A percentile compares a stretch with the other conserved stretches of the same genome.
Evolutionary conservation across 192 early-diverging fungal species (phyloP).

Genomic region (Rhizophagus sp.): DNA sequence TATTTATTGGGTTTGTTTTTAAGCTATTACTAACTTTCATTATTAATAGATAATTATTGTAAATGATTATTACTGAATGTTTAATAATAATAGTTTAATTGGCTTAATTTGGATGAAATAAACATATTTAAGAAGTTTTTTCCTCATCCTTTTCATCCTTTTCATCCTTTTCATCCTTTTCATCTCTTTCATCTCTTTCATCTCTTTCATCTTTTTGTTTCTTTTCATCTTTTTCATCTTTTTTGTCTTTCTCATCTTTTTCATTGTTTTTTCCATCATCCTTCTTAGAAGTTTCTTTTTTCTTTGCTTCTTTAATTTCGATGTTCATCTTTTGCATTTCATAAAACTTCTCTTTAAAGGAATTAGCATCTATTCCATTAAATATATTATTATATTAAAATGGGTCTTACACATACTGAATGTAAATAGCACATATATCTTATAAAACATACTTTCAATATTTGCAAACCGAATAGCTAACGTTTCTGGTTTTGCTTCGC

Average conservation of each 20-base stretch:
- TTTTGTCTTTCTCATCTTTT: background rate
- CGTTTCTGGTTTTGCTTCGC: constrained; percentile 76
- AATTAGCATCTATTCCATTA: constrained; percentile 14
- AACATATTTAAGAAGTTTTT: too few relatives aligned
- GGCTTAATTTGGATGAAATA: too few relatives aligned
- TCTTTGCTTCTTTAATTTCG: background rate
- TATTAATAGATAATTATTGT: too few relatives aligned
- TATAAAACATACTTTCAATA: constrained; percentile 61
- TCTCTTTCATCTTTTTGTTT: background rate
- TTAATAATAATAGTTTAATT: too few relatives aligned
- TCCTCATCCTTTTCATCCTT: too few relatives aligned
- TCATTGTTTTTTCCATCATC: background rate
- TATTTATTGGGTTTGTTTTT: too few relatives aligned
- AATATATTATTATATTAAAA: background rate
- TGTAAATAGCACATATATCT: too few relatives aligned
- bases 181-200: background rate
- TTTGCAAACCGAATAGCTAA: constrained; percentile 97
- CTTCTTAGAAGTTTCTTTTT: background rate
- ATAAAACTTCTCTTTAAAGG: constrained; percentile 23
- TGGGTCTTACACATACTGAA: background rate
- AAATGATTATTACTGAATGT: too few relatives aligned
- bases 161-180: background rate
- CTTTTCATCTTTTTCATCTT: background rate
- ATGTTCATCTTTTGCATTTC: constrained; percentile 17
- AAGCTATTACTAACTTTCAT: too few relatives aligned